These are phyloP conservation scores for Alternaria postmessia DNA, from an alignment of 2,329 filamentous ascomycete genomes.

Conservation along the genomic window DNA sequence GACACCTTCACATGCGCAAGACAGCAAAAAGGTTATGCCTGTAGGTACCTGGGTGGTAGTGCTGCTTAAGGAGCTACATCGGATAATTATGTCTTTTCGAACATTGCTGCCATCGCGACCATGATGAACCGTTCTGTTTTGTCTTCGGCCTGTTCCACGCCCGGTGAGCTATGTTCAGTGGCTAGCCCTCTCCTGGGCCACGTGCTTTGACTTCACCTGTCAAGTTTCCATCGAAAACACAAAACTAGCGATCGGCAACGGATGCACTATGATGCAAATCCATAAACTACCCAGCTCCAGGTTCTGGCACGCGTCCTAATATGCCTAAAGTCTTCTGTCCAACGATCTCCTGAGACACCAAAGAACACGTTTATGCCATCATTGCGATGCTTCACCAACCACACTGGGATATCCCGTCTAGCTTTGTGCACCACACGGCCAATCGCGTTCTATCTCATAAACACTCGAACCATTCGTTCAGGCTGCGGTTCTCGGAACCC, in stretches of 20 bases:
- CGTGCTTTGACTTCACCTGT: background rate
- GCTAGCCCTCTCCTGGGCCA: background rate
- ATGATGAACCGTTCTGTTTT: background rate
- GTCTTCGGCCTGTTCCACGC: background rate
- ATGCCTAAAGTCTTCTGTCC: background rate
- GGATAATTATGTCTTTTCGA: background rate
- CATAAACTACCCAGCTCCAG: background rate
- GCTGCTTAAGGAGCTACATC: background rate
- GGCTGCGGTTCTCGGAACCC: background rate
- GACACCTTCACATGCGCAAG: background rate
- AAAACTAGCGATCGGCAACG: background rate
- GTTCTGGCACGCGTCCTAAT: background rate
- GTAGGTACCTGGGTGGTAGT: background rate
- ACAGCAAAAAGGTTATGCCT: background rate
- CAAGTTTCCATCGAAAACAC: background rate
- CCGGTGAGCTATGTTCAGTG: background rate
- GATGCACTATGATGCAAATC: background rate
- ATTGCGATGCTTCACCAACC: background rate
- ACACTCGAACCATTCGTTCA: constrained; percentile 7
- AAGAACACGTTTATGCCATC: constrained; percentile 8
- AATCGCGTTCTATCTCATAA: constrained; percentile 2
- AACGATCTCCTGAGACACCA: constrained; percentile 3
- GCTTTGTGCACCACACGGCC: background rate
- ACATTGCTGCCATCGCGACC: background rate
- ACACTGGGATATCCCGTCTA: constrained; percentile 2